These are phyloP conservation scores for Aureobasidium namibiae DNA, from an alignment of 2,329 filamentous ascomycete species.

Conservation along the genomic window DNA sequence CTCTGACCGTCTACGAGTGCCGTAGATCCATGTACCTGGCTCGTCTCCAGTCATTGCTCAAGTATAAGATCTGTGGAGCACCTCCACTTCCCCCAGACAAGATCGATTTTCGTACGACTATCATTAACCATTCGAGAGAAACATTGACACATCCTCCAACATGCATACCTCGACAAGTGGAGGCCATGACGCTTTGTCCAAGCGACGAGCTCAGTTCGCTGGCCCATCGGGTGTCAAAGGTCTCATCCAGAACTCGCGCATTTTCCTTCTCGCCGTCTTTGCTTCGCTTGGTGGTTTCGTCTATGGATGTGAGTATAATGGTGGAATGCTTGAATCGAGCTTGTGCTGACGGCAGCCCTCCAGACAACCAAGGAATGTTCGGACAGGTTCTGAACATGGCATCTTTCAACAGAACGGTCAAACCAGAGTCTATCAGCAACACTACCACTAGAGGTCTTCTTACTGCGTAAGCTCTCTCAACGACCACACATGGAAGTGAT, in stretches of 20 bases:
- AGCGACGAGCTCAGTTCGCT: constrained; percentile 18
- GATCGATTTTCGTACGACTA: not conserved
- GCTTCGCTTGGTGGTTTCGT: constrained; percentile 22
- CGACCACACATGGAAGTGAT: too few relatives aligned
- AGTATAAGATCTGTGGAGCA: constrained; percentile 2
- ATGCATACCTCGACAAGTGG: constrained; percentile 3
- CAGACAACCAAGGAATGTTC: constrained; percentile 23
- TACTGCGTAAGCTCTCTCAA: not conserved
- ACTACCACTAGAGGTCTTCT: constrained; percentile 8
- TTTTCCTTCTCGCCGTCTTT: constrained; percentile 20
- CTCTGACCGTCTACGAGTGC: constrained; percentile 1
- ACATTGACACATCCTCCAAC: not conserved
- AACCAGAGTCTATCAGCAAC: constrained; percentile 7
- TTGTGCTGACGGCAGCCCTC: not conserved
- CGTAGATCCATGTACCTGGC: constrained; percentile 7
- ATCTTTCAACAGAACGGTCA: constrained; percentile 16
- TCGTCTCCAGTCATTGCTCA: not conserved
- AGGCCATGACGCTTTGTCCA: constrained; percentile 16
- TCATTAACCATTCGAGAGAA: not conserved
- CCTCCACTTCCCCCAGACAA: not conserved
- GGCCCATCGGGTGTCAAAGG: constrained; percentile 20
- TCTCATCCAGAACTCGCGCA: constrained; percentile 19
- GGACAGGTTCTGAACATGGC: constrained; percentile 20
- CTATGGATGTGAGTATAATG: constrained; percentile 20
- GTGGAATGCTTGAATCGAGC: not conserved